Evolutionary conservation across 768 basidiomycete species (phyloP).

Genomic region (Podaxis sp.): DNA sequence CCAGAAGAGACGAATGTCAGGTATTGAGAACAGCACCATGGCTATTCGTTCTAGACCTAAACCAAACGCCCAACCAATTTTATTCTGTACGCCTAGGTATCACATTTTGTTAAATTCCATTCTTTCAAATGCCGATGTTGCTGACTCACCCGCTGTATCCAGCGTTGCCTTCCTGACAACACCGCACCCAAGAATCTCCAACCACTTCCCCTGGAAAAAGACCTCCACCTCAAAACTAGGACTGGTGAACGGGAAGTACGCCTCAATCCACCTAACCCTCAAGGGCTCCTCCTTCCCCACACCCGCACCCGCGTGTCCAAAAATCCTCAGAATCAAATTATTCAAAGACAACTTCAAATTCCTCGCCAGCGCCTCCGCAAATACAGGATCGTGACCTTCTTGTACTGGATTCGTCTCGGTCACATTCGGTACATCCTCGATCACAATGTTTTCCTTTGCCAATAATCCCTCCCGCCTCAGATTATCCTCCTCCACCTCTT

Average conservation of each 20-base stretch:
- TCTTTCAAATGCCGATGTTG: conserved; percentile 17
- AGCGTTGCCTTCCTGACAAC: conserved; percentile 88
- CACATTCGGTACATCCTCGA: conserved; percentile 80
- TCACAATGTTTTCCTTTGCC: conserved; percentile 69
- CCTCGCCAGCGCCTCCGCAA: conserved; percentile 69
- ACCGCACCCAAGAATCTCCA: conserved; percentile 93
- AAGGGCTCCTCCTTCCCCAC: conserved; percentile 63
- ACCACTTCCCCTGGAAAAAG: conserved; percentile 93
- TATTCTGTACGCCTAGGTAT: conserved; percentile 62
- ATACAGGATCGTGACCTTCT: conserved; percentile 64
- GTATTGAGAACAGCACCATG: conserved; percentile 95
- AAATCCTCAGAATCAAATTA: conserved; percentile 75
- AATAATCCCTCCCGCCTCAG: conserved; percentile 54
- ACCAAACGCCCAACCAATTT: conserved; percentile 97
- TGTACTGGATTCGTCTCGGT: conserved; percentile 80
- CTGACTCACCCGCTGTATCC: conserved; percentile 72
- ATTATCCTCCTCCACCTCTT: conserved; percentile 70
- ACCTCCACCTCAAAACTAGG: conserved; percentile 99
- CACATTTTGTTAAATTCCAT: conserved; percentile 11
- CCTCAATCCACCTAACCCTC: conserved; percentile 93
- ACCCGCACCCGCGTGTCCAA: conserved; percentile 52
- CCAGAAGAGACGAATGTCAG: conserved; percentile 99
- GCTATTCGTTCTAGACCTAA: conserved; percentile 96
- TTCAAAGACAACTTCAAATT: conserved; percentile 92
- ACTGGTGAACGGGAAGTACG: conserved; percentile 96